Evolutionary conservation across 805 yeast species (phyloP), one percentile per base, ranked within the genome.

Genomic region (Nakazawaea wickerhamii): DNA sequence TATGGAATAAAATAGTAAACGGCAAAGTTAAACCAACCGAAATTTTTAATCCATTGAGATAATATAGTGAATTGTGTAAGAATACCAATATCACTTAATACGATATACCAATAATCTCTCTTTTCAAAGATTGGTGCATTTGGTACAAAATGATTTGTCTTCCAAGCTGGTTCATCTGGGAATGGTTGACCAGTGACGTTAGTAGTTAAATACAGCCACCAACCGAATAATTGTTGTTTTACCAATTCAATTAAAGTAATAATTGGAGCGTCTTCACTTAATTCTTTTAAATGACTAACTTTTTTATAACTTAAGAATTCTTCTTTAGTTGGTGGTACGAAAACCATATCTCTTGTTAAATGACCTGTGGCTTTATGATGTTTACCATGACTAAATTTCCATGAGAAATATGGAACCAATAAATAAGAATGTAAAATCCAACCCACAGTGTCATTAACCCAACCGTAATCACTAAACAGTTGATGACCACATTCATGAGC

Each of bases 401-500:
- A 86, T 7, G 93, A 82, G 61, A 85, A 85, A 68, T 81, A 86
- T 36, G 95, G 95, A 25, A 87, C 95, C 55, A 84, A 60, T 54
- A 84, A 67, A 57, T 75, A 77, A 15, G 91, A 82, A 67, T 86
- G 95, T 49, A 87, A 66, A 30, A 83, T 60, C 95, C 95, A 86
- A 36, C 95, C 95, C 35, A 81, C 83, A 30, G 77, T 63, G 62
- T 87, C 91, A 62, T 87, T 85, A 50, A 84, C 79, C 66, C 71
- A 63, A 30, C 78, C 79, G 57, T 79, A 80, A 54, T 82, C 85
- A 30, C 83, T 72, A 63, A 87, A 87, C 18, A 95, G 95, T 53
- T 79, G 83, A 61, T 86, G 95, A 47, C 95, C 95, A 70, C 95
- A 86, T 64, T 86, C 95, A 63, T 86, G 95, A 41, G 95, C 93